Evolutionary conservation across 805 yeast species (phyloP), one percentile per base, ranked within the genome.

Genomic region (Naumovozyma dairenensis): DNA sequence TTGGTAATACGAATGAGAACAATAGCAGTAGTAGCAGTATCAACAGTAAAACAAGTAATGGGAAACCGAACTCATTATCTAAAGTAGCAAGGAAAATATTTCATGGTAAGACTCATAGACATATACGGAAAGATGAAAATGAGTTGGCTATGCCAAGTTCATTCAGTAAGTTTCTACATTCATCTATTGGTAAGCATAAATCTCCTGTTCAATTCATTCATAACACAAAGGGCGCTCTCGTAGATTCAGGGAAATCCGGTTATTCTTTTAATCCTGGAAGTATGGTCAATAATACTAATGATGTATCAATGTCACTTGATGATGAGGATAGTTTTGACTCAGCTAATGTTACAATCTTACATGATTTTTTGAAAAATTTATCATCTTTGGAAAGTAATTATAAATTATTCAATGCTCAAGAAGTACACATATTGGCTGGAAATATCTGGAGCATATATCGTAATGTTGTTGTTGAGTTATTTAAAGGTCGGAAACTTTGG

Each of bases 361-460:
- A 53, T 29, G 59, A 55, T 28, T 36, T 57, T 17, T 31, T 57
- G 29, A 55, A 53, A 29, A 55, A 53, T 37, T 18, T 57, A 13
- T 48, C 55, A 6, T 49, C 60, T 1, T 35, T 57, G 10, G 57
- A 51, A 29, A 50, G 51, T 2, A 57, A 55, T 31, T 55, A 52
- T 31, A 51, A 45, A 27, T 40, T 42, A 13, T 57, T 55, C 26
- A 46, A 42, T 12, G 28, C 43, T 4, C 55, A 51, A 29, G 62
- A 57, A 33, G 37, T 53, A 17, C 48, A 50, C 16, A 46, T 53
- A 1, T 32, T 57, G 15, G 44, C 51, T 25, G 51, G 50, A 6
- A 55, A 55, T 25, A 44, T 55, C 13, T 55, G 60, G 60, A 51
- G 54, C 4, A 52, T 54, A 2, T 51, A 43, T 34, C 51, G 59